Base-by-base conservation (phyloP, 345 rosid species). In the Odontarrhena argentea region DNA sequence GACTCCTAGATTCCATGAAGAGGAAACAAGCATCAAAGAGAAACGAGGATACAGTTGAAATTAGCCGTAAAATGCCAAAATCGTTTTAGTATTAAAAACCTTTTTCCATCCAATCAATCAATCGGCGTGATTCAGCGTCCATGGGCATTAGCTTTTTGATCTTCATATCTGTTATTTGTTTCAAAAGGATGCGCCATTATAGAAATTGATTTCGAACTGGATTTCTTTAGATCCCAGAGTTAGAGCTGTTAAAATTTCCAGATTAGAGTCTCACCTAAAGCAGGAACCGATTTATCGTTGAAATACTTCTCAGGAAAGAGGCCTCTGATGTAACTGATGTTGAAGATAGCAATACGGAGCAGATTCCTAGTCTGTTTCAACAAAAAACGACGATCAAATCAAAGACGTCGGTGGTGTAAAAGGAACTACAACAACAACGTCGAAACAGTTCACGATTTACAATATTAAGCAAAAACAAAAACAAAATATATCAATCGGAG, bases 51-150 rank as follows among this genome's bases (percentile, higher is more conserved):
- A 15, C 15, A 8, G n/a, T 58, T 14, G 10, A 54, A 8, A 35
- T 1, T 4, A 56, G 38, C 3, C 44, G 18, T 7, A 12, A 2
- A 63, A 18, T 37, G 8, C 22, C 6, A n/a, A 28, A 60, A 68
- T 45, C 32, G 2, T 30, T 32, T 18, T 15, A 11, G 14, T 22
- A 12, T 47, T 2, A 11, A 48, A 53, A 77, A 78, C 97, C 96
- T 87, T 91, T 95, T 82, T 95, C 97, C 99, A 91, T 91, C 97
- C 99, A 91, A 63, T 95, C 97, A 55, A 95, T 91, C 80, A 95
- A 70, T 55, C 97, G 80, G 65, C 97, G 93, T 34, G 99, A 89
- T 80, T 89, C 99, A 0, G 88, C 83, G 79, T 95, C 97, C 84
- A 89, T 73, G 1, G 99, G 97, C 99, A 95, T 87, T 52, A 95